These are phyloP conservation scores for Mallotus japonicus DNA, from an alignment of 441 rosid species.

Conservation along the genomic window DNA sequence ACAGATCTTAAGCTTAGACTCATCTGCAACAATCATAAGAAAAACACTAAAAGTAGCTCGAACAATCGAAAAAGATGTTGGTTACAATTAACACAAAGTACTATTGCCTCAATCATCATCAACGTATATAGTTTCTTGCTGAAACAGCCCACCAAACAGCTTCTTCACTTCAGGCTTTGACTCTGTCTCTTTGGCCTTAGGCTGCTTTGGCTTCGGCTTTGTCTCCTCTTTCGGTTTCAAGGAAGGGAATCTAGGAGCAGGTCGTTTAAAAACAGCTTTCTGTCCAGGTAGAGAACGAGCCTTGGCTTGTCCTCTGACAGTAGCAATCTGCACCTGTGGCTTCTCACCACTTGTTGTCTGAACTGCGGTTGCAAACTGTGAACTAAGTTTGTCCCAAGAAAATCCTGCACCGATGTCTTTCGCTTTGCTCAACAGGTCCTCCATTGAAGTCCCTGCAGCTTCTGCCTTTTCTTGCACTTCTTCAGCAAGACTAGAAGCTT, in stretches of 20 bases:
- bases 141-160: constrained; percentile 79
- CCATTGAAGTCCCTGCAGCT: constrained; percentile 50
- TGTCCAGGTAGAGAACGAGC: constrained; percentile 61
- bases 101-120: constrained; percentile 63
- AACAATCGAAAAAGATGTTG: neutral
- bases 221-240: constrained; percentile 31
- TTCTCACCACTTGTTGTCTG: constrained; percentile 37
- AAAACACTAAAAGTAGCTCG: constrained; percentile 1
- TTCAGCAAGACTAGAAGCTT: constrained; percentile 52
- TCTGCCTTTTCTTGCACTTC: constrained; percentile 63
- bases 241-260: constrained; percentile 24
- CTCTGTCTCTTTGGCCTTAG: constrained; percentile 36
- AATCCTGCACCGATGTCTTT: constrained; percentile 63
- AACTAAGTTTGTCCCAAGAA: constrained; percentile 67
- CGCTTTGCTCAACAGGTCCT: constrained; percentile 54
- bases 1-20: neutral
- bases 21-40: neutral
- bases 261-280: constrained; percentile 57
- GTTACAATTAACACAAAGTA: neutral
- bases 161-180: constrained; percentile 63
- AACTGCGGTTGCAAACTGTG: constrained; percentile 59
- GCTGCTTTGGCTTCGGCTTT: constrained; percentile 41
- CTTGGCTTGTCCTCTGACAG: constrained; percentile 80
- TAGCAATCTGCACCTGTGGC: constrained; percentile 71
- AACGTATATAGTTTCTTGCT: constrained; percentile 84